phyloP scores from a whole-genome alignment of 331 rosid species.

The Telfairia occidentalis region DNA sequence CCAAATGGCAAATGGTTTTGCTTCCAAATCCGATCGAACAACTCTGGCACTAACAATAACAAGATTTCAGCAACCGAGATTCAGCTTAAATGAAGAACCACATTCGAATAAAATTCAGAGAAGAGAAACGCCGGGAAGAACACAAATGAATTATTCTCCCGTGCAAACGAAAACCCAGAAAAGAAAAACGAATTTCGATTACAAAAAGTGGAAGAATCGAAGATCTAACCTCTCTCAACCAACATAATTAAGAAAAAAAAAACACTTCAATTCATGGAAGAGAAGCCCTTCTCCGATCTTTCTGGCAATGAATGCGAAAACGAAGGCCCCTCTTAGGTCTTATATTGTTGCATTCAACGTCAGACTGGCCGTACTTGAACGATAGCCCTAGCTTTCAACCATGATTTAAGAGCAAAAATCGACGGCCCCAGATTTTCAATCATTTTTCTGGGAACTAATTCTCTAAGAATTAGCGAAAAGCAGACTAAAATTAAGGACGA shows the following conservation, averaged over 20 bases:
- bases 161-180: background rate
- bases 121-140: background rate
- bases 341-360: background rate
- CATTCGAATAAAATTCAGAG: background rate
- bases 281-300: background rate
- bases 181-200: background rate
- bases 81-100: background rate
- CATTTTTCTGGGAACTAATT: background rate
- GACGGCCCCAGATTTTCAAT: constrained; percentile 14
- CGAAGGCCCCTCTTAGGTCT: background rate
- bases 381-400: constrained; percentile 11
- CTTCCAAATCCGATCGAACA: background rate
- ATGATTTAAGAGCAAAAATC: constrained; percentile 18
- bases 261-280: background rate
- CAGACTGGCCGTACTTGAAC: background rate
- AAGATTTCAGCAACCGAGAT: background rate
- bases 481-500: background rate
- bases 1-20: background rate
- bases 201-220: background rate
- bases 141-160: background rate
- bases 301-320: background rate
- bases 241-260: constrained; percentile 23
- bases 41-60: background rate
- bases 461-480: background rate
- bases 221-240: constrained; percentile 30